Evolutionary conservation across 495 filamentous ascomycete species (phyloP).

Genomic region (Hypomontagnella monticulosa): DNA sequence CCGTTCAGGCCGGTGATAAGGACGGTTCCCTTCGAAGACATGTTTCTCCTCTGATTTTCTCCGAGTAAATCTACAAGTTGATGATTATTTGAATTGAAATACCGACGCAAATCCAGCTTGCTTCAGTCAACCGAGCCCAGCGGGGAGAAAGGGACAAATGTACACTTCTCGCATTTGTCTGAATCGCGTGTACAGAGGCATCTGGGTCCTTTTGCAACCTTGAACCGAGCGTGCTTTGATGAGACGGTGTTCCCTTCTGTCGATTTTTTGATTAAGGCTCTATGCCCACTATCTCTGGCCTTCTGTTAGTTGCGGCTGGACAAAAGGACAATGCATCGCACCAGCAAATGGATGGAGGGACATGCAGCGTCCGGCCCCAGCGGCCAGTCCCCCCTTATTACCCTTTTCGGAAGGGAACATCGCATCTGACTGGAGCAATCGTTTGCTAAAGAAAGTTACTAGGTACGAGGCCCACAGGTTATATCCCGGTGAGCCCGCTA

Average conservation of each 20-base stretch:
- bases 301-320: conserved; percentile 27
- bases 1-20: conserved; percentile 52
- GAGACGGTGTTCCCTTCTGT: neutral
- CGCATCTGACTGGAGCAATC: conserved; percentile 21
- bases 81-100: neutral
- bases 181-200: neutral
- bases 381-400: conserved; percentile 24
- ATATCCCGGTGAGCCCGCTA: conserved; percentile 12
- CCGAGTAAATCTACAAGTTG: neutral
- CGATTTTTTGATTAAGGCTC: conserved; percentile 2
- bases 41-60: conserved; percentile 20
- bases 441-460: conserved; percentile 3
- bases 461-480: conserved; percentile 7
- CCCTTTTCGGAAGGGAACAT: conserved; percentile 24
- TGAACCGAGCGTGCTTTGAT: neutral
- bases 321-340: conserved; percentile 37
- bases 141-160: neutral
- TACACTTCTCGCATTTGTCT: conserved; percentile 21
- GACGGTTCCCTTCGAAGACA: conserved; percentile 45
- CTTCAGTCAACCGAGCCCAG: conserved; percentile 3
- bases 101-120: conserved; percentile 22
- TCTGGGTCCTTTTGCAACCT: conserved; percentile 28
- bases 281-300: neutral
- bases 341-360: conserved; percentile 15
- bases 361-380: conserved; percentile 2